Base-by-base conservation (phyloP, 495 filamentous ascomycete species). In the Podospora comata region DNA sequence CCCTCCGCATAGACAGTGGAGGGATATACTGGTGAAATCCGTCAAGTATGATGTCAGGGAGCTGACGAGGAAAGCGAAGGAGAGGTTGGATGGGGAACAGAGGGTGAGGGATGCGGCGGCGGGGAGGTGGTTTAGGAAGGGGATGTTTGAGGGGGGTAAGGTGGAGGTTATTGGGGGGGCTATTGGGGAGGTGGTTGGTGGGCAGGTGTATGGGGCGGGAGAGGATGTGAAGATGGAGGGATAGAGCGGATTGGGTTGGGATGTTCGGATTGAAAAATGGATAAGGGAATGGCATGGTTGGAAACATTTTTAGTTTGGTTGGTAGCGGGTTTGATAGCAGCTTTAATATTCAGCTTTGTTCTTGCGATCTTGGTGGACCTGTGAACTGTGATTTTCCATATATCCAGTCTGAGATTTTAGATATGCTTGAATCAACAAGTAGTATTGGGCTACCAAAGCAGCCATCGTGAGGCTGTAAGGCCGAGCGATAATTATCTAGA, bases 1-100 rank as follows among this genome's bases (percentile, higher is more conserved):
- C 74, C 83, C 82, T 70, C 72, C 82, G 65, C 82, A 84, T 67
- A 68, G 67, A 30, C 75, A 75, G 48, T 84, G 82, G 82, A 74
- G 75, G 70, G 78, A 75, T 67, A 71, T 84, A 30, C 77, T 82
- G 30, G 72, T 74, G 66, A 79, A 79, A 67, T 70, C 72, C 44
- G 78, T 81, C 15, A 74, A 76, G 59, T 75, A 77, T 68, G 73
- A 76, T 55, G 82, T 84, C 67, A 80, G 79, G 73, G 79, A 82
- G 77, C 75, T 81, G 68, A 79, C 80, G 30, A 75, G 74, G 16
- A 74, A 80, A 56, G 80, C 80, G 20, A 78, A 78, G 59, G 72
- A 81, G 65, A 77, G 77, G 76, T 71, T 81, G 26, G 77, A 79
- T 59, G 72, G 75, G 5, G 81, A 84, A 72, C 76, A 75, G 59